These are phyloP conservation scores for Oldenlandia corymbosa DNA, from an alignment of 257 asterid genomes.

Conservation along the genomic window DNA sequence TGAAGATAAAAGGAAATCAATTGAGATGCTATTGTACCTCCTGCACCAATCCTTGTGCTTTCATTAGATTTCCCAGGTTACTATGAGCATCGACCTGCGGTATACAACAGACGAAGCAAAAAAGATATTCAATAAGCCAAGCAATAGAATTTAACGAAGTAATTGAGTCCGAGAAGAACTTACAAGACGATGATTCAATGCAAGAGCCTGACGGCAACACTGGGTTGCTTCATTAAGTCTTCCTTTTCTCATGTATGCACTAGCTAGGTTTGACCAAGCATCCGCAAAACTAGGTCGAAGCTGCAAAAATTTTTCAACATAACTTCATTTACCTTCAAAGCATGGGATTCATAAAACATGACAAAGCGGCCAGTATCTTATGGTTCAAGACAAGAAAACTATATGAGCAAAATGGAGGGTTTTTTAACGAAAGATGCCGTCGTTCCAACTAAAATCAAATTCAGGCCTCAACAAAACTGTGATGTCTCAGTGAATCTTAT, in stretches of 20 bases:
- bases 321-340: background rate
- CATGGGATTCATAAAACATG: background rate
- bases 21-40: slow-evolving; percentile 44
- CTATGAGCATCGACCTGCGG: slow-evolving; percentile 98
- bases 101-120: slow-evolving; percentile 16
- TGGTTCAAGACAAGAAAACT: background rate
- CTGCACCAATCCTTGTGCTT: slow-evolving; percentile 91
- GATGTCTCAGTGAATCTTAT: background rate
- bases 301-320: slow-evolving; percentile 40
- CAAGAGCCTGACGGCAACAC: slow-evolving; percentile 99
- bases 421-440: background rate
- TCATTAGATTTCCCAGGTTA: slow-evolving; percentile 97
- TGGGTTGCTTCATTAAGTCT: slow-evolving; percentile 93
- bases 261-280: slow-evolving; percentile 98
- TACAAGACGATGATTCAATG: slow-evolving; percentile 86
- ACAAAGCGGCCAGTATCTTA: background rate
- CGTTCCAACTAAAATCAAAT: background rate
- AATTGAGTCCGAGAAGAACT: background rate
- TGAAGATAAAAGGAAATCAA: background rate
- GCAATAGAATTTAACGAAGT: background rate
- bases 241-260: slow-evolving; percentile 97
- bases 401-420: background rate
- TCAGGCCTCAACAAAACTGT: background rate
- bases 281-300: slow-evolving; percentile 99
- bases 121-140: slow-evolving; percentile 6